Evolutionary conservation across 2,329 filamentous ascomycete species (phyloP).

Genomic region (Hyphodiscus sp.): DNA sequence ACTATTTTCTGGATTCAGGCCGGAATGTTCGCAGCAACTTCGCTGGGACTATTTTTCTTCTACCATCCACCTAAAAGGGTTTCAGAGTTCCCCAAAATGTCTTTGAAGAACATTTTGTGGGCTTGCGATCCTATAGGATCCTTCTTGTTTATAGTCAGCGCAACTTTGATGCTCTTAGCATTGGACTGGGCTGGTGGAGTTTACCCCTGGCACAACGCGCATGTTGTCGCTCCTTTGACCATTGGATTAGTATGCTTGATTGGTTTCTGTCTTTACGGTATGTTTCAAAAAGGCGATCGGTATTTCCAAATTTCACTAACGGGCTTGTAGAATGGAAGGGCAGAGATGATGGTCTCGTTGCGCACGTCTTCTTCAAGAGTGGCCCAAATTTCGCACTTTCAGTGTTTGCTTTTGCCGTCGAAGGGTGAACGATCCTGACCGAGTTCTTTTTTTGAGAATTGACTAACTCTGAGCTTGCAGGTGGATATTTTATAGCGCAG

Average conservation of each 20-base stretch:
- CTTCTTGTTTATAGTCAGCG: constrained; percentile 36
- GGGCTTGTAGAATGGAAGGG: constrained; percentile 46
- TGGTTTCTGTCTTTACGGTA: constrained; percentile 29
- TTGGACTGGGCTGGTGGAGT: constrained; percentile 41
- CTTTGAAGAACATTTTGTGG: constrained; percentile 37
- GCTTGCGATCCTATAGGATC: constrained; percentile 43
- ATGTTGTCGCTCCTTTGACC: constrained; percentile 28
- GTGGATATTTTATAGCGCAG: constrained; percentile 51
- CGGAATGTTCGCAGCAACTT: constrained; percentile 43
- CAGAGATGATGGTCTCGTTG: constrained; percentile 45
- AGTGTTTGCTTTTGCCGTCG: constrained; percentile 49
- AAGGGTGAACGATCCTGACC: constrained; percentile 33
- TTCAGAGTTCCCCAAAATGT: constrained; percentile 33
- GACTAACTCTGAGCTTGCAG: constrained; percentile 5
- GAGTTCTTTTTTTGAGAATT: neutral
- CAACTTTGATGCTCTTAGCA: constrained; percentile 39
- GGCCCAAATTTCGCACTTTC: constrained; percentile 49
- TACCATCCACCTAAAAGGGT: constrained; percentile 35
- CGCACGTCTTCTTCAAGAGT: constrained; percentile 47
- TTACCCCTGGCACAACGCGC: constrained; percentile 30
- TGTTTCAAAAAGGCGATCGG: neutral
- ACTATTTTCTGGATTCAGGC: constrained; percentile 55
- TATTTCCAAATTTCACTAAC: neutral
- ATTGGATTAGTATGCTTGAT: constrained; percentile 28
- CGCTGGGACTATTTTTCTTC: constrained; percentile 40